Evolutionary conservation across 106 monocot genomes (phyloP).

Genomic region (Phalaenopsis equestris): DNA sequence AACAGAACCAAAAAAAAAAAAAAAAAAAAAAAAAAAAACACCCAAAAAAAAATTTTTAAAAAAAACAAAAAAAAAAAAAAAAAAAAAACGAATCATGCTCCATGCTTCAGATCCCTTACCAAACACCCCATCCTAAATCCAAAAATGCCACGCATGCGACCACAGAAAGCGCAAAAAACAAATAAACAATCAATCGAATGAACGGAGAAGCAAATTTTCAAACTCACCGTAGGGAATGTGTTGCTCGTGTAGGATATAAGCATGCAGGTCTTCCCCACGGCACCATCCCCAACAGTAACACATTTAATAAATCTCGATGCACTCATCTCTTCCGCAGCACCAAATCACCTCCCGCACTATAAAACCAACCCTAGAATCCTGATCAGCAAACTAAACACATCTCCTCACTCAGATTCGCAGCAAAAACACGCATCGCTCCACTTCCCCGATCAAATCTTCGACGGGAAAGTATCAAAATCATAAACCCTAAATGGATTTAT

Average conservation of each 20-base stretch:
- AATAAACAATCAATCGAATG: background rate
- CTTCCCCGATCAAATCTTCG: background rate
- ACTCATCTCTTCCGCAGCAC: background rate
- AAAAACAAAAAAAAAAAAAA: no score
- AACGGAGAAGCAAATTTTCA: background rate
- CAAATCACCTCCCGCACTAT: background rate
- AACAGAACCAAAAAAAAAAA: background rate
- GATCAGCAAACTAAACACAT: background rate
- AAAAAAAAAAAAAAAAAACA: no score
- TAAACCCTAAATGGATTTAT: background rate
- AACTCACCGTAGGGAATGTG: slow-evolving; percentile 10
- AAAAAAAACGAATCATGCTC: background rate
- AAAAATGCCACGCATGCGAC: background rate
- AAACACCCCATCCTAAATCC: background rate
- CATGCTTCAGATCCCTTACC: background rate
- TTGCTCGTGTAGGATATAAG: slow-evolving; percentile 12
- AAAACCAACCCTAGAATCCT: background rate
- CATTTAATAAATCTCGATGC: slow-evolving; percentile 6
- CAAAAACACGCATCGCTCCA: background rate
- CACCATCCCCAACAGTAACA: slow-evolving; percentile 8
- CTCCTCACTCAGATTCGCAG: background rate
- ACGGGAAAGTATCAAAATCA: background rate
- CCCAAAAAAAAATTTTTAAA: no score
- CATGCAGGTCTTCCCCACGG: slow-evolving; percentile 8
- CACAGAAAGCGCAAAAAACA: background rate